Percentiles rank a stretch among this genome's conserved stretches.
Evolutionary conservation across 164 flowering plant species (phyloP).

Genomic region (Santalum album): DNA sequence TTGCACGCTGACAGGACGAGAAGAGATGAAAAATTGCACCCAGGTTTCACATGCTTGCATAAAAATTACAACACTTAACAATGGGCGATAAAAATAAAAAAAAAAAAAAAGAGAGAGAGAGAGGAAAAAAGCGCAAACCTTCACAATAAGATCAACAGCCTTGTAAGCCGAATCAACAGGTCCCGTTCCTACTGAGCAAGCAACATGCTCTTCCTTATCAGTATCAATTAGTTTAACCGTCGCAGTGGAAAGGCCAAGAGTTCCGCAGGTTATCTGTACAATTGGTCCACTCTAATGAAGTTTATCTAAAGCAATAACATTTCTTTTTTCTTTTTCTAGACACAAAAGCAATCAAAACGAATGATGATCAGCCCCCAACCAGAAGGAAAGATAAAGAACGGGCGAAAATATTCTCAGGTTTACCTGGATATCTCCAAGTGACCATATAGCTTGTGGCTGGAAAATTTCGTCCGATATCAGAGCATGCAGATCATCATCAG

Average conservation of each 20-base stretch:
- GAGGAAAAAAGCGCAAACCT: slow-evolving; percentile 37
- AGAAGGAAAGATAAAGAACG: not conserved
- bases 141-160: slow-evolving; percentile 79
- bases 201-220: slow-evolving; percentile 66
- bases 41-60: too few species aligned
- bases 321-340: too few species aligned
- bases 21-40: too few species aligned
- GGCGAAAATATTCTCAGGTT: not conserved
- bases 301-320: too few species aligned
- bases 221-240: slow-evolving; percentile 63
- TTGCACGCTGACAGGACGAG: too few species aligned
- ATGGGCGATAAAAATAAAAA: too few species aligned
- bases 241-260: slow-evolving; percentile 91
- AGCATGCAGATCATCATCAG: slow-evolving; percentile 87
- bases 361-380: too few species aligned
- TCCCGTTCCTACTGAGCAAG: slow-evolving; percentile 87
- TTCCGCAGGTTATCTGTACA: slow-evolving; percentile 82
- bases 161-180: slow-evolving; percentile 97
- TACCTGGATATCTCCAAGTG: slow-evolving; percentile 81
- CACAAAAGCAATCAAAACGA: too few species aligned
- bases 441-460: slow-evolving; percentile 81
- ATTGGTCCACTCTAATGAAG: not conserved
- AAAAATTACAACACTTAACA: too few species aligned
- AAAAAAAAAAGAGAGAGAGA: not conserved
- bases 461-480: slow-evolving; percentile 85